Conservation (phyloP, 2,329 filamentous ascomycete species). For the Talaromyces atroroseus region DNA sequence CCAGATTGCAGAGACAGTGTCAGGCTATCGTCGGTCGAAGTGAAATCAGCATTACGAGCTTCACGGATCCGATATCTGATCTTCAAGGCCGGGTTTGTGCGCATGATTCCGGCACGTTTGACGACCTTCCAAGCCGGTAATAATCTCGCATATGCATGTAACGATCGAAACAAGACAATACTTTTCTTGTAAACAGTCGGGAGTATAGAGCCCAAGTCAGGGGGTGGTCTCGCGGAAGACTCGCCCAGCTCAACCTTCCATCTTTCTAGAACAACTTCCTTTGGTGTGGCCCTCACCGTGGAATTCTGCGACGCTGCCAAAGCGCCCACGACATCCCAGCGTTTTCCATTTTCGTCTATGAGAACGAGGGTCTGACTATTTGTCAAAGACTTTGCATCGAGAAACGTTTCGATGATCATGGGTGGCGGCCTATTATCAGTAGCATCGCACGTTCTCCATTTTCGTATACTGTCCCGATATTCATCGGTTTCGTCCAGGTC, state of each 20-base stretch:
- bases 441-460: constrained; percentile 76
- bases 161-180: constrained; percentile 85
- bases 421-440: constrained; percentile 72
- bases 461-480: constrained; percentile 71
- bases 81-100: constrained; percentile 58
- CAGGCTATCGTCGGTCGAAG: constrained; percentile 61
- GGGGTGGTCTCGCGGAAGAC: constrained; percentile 48
- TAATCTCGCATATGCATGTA: constrained; percentile 76
- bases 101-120: constrained; percentile 66
- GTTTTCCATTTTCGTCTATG: constrained; percentile 81
- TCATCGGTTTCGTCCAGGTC: constrained; percentile 89
- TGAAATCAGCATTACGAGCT: constrained; percentile 47
- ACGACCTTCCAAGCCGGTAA: constrained; percentile 83
- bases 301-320: constrained; percentile 58
- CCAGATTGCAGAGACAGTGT: constrained; percentile 64
- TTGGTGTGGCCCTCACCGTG: constrained; percentile 45
- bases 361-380: constrained; percentile 83
- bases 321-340: constrained; percentile 85
- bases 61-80: constrained; percentile 75
- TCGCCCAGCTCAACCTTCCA: constrained; percentile 82
- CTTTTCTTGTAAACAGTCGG: constrained; percentile 96
- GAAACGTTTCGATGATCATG: constrained; percentile 82
- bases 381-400: constrained; percentile 73
- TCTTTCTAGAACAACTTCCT: constrained; percentile 79
- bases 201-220: constrained; percentile 55